Base-by-base conservation (phyloP, 1,284 basidiomycete species). In the Boletus subluridellus region DNA sequence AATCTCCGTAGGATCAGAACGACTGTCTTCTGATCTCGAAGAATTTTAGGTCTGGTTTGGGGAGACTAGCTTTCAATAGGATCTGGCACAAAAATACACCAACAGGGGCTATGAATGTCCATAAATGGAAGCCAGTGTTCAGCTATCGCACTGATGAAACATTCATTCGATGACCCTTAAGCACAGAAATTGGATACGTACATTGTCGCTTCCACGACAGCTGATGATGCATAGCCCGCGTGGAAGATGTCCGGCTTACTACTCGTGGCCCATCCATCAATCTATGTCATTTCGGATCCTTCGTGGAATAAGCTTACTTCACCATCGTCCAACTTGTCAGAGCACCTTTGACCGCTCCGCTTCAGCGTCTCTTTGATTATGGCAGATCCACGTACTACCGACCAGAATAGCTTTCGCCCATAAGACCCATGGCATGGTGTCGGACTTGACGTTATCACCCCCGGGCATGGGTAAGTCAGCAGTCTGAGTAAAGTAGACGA, bases 351-450 rank as follows among this genome's bases (percentile, higher is more conserved):
- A 2, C 9, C n/a, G 59, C 28, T 32, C 14, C 2, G 3, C 10
- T 44, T 63, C 8, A 46, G 38, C 9, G 10, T 9, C 17, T 10
- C 7, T 14, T 14, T 24, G 6, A 28, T 28, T 14, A 60, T 21
- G 21, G 21, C 11, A 10, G 28, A 38, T 5, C 4, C 8, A 42
- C 9, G 17, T 35, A 3, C 0, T n/a, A 63, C 69, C 45, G 17
- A 66, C 85, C 85, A 63, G 84, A 77, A 65, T 89, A 89, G 66
- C 85, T 87, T 32, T 87, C 86, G n/a, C 89, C 88, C 38, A 86
- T 70, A 89, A 67, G 48, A 90, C 74, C 89, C 88, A 90, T 6
- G 85, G 84, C 0, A 82, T 82, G 54, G 81, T 78, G 49, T 77
- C 77, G 2, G 87, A 84, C 30, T 78, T 78, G 11, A 89, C 21